Evolutionary conservation across 2,329 filamentous ascomycete species (phyloP), one percentile per base, ranked within the genome.

Genomic region (Polychaeton citri): DNA sequence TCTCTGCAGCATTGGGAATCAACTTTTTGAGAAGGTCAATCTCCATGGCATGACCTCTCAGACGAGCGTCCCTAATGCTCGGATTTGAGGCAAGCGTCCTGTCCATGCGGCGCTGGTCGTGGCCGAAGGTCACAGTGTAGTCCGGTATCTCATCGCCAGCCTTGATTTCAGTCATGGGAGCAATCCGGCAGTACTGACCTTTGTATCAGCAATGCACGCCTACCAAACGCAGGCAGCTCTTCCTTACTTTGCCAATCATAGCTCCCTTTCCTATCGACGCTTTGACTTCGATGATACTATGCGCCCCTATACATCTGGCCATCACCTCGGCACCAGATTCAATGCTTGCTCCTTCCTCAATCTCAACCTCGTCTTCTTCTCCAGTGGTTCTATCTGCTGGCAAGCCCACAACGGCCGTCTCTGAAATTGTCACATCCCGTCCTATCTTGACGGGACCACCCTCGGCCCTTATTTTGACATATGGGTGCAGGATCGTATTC

Each of bases 401-500:
- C 26, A 44, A 40, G 41, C 53, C 40, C 40, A 68, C 51, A 16
- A 56, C 49, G 12, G 62, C 62, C 21, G 66, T 66, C 51, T 96
- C 90, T 47, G 81, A 76, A 30, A 96, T 69, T 32, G 94, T 81
- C 49, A 82, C 90, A 18, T 60, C 59, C 30, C 58, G 55, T 0
- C 62, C 64, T 6, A 69, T 51, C 13, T 55, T 54, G 1, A 68
- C 61, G 2, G 57, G 55, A n/a, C 60, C 61, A 13, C 55, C 37
- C 1, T 56, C 52, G 26, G 63, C 62, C 24, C 53, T 56, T 19
- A 68, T 53, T 34, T 52, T 76, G 12, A 79, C 74, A 33, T 87
- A 82, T 1, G 90, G 87, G 51, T 96, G 88, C n/a, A 98, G 63
- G 5, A 95, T 73, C 3, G 76, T 79, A 51, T 85, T 78, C 17